phyloP scores from a whole-genome alignment of 257 asterid genomes.

The Misopates orontium region DNA sequence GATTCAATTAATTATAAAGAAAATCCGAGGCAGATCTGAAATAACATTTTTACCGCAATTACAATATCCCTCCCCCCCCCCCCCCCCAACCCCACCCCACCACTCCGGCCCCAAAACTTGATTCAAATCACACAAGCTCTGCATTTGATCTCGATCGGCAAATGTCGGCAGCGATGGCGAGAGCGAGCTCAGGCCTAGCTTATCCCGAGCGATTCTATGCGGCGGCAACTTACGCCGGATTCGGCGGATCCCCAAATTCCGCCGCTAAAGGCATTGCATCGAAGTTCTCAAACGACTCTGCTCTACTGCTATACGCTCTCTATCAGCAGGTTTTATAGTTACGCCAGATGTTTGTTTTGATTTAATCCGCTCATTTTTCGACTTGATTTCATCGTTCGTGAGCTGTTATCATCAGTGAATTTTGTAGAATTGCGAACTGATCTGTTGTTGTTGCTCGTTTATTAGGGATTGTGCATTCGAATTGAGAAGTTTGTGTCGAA shows the following conservation, averaged over 20 bases:
- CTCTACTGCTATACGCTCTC: slow-evolving; percentile 88
- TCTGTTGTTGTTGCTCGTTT: slow-evolving; percentile 19
- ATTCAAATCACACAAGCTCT: background rate
- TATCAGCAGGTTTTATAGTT: slow-evolving; percentile 70
- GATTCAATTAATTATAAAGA: slow-evolving; percentile 1
- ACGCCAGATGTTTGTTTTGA: background rate
- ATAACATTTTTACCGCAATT: too few relatives aligned
- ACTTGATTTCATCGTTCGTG: slow-evolving; percentile 1
- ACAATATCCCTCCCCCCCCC: too few relatives aligned
- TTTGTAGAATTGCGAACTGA: slow-evolving; percentile 31
- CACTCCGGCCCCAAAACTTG: slow-evolving; percentile 10
- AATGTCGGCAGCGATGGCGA: slow-evolving; percentile 60
- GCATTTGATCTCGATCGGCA: slow-evolving; percentile 22
- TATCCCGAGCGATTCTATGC: slow-evolving; percentile 94
- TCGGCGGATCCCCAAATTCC: slow-evolving; percentile 75
- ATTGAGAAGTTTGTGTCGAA: background rate
- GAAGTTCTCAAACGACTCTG: slow-evolving; percentile 76
- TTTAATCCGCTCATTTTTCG: too few relatives aligned
- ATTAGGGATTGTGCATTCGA: background rate
- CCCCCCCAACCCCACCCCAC: background rate
- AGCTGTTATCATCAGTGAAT: slow-evolving; percentile 21
- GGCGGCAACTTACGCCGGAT: slow-evolving; percentile 89
- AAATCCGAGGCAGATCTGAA: background rate
- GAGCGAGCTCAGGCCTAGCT: slow-evolving; percentile 78
- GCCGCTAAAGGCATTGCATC: slow-evolving; percentile 69